Evolutionary conservation across 441 rosid species (phyloP).

Genomic region (Gossypium aridum): DNA sequence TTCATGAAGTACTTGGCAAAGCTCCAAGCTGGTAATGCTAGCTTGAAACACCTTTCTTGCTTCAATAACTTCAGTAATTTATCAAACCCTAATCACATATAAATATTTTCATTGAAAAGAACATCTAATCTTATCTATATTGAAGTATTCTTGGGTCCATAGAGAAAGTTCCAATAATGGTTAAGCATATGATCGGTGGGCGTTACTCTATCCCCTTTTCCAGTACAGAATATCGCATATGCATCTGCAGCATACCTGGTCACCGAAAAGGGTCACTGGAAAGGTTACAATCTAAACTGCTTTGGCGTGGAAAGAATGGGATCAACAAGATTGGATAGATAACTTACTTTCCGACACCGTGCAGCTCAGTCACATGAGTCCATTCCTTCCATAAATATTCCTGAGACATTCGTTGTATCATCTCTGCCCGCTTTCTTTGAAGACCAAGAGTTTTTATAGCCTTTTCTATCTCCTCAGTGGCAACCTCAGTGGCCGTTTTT

Average conservation of each 20-base stretch:
- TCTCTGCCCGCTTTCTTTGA: slow-evolving; percentile 46
- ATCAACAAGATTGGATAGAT: neutral
- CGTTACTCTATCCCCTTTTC: slow-evolving; percentile 48
- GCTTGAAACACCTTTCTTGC: too few relatives aligned
- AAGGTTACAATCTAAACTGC: neutral
- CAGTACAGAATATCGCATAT: slow-evolving; percentile 77
- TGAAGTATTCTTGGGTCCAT: neutral
- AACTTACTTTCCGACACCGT: slow-evolving; percentile 70
- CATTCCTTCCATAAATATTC: slow-evolving; percentile 61
- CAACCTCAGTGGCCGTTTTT: slow-evolving; percentile 35
- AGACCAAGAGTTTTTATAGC: slow-evolving; percentile 48
- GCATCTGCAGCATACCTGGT: slow-evolving; percentile 85
- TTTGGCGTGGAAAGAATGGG: neutral
- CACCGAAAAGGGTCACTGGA: slow-evolving; percentile 1
- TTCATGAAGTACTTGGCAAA: too few relatives aligned
- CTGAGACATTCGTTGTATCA: slow-evolving; percentile 43
- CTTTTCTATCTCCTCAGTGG: slow-evolving; percentile 30
- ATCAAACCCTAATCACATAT: neutral
- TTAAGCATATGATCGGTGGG: slow-evolving; percentile 49
- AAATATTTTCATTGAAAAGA: neutral
- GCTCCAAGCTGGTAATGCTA: too few relatives aligned
- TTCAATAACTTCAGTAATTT: neutral
- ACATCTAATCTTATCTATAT: neutral
- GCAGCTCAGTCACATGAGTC: slow-evolving; percentile 73
- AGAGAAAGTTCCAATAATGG: slow-evolving; percentile 37